Conservation (phyloP, 2,329 filamentous ascomycete genomes). For the Fusarium sp. region DNA sequence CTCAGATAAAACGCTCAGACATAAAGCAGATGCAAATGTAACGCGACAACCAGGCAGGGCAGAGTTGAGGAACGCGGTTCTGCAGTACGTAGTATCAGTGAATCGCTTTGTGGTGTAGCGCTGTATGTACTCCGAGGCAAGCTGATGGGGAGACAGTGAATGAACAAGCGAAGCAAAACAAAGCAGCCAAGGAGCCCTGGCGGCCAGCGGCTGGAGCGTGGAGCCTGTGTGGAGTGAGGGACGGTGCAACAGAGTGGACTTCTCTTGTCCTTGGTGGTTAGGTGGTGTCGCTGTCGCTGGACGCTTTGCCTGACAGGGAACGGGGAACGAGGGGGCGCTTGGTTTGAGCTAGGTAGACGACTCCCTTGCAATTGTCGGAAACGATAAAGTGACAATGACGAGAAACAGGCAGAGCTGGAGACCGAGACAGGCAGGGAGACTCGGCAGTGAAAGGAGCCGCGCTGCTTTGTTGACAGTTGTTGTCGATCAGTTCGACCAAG, state of each 20-base stretch:
- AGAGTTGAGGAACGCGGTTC: not conserved
- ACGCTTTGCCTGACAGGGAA: conserved; percentile 39
- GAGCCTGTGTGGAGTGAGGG: conserved; percentile 29
- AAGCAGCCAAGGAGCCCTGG: conserved; percentile 20
- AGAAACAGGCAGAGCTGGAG: conserved; percentile 10
- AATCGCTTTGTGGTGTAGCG: not conserved
- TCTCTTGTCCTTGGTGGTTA: conserved; percentile 23
- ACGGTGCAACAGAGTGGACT: conserved; percentile 25
- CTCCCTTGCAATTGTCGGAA: conserved; percentile 15
- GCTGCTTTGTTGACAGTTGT: conserved; percentile 10
- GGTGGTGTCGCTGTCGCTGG: conserved; percentile 28
- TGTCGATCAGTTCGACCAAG: conserved; percentile 12
- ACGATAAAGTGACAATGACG: conserved; percentile 19
- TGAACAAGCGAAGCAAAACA: not conserved
- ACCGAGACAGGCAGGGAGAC: conserved; percentile 21
- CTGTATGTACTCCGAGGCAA: not conserved
- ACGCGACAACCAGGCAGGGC: conserved; percentile 18
- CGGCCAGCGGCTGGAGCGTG: conserved; percentile 35
- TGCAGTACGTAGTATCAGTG: not conserved
- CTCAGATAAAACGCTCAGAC: conserved; percentile 39
- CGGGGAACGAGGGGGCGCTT: conserved; percentile 27
- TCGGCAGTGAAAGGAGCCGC: conserved; percentile 9
- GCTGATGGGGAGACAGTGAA: not conserved
- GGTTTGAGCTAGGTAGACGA: conserved; percentile 13
- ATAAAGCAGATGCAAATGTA: conserved; percentile 34